These are phyloP conservation scores for Agaricales sp. DNA, from an alignment of 1,284 basidiomycete species.

Conservation along the genomic window DNA sequence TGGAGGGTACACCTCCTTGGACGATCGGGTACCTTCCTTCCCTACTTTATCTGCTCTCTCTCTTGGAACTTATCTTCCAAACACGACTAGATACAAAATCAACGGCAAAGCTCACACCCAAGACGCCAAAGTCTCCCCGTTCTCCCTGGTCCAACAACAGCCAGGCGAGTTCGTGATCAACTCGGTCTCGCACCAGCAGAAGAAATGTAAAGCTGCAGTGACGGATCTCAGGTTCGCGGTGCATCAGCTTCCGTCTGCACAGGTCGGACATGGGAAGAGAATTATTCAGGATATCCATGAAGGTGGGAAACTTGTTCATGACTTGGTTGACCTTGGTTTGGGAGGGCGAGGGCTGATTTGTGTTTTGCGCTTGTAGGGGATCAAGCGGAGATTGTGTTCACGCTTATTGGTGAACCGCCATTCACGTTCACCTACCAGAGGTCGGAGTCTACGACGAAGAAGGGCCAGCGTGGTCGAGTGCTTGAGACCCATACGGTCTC, in stretches of 20 bases:
- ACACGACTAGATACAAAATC: slow-evolving; percentile 76
- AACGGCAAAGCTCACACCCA: slow-evolving; percentile 70
- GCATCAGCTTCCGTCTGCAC: slow-evolving; percentile 80
- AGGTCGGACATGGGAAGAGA: slow-evolving; percentile 77
- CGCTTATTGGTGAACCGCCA: slow-evolving; percentile 82
- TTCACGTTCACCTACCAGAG: slow-evolving; percentile 94
- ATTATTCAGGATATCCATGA: slow-evolving; percentile 84
- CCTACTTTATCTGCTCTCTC: slow-evolving; percentile 3
- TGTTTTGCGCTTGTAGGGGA: slow-evolving; percentile 42
- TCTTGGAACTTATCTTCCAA: slow-evolving; percentile 6
- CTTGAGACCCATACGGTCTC: slow-evolving; percentile 86
- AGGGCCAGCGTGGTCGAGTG: slow-evolving; percentile 57
- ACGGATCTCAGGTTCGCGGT: slow-evolving; percentile 71
- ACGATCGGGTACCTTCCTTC: slow-evolving; percentile 61
- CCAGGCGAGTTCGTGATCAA: slow-evolving; percentile 76
- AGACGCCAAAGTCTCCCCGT: slow-evolving; percentile 70
- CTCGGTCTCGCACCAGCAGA: slow-evolving; percentile 85
- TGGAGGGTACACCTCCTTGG: slow-evolving; percentile 97
- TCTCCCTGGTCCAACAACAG: slow-evolving; percentile 74
- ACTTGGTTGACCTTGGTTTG: no score
- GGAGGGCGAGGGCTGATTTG: no score
- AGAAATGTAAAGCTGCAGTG: slow-evolving; percentile 76
- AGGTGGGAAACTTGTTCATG: slow-evolving; percentile 32
- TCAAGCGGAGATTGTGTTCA: slow-evolving; percentile 89
- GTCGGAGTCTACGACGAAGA: slow-evolving; percentile 59